phyloP scores from a whole-genome alignment of 2,329 filamentous ascomycete genomes.

The Beauveria caledonica region DNA sequence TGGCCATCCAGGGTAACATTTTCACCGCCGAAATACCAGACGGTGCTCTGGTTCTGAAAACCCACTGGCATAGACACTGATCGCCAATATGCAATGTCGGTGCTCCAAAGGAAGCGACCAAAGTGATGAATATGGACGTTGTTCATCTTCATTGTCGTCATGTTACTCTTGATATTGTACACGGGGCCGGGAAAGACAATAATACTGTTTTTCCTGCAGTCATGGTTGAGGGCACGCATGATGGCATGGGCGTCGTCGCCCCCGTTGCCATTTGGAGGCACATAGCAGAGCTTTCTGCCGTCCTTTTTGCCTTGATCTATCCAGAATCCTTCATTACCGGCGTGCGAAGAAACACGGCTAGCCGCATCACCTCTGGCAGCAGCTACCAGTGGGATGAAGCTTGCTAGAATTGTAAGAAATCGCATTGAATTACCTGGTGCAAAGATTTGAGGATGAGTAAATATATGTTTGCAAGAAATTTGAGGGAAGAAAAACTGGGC shows the following conservation, averaged over 20 bases:
- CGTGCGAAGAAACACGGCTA: not conserved
- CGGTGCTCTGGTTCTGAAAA: slow-evolving; percentile 48
- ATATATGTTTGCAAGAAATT: no score
- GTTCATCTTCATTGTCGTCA: slow-evolving; percentile 25
- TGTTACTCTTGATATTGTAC: slow-evolving; percentile 28
- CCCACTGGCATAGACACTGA: slow-evolving; percentile 40
- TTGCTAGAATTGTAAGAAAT: not conserved
- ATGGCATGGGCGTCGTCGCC: slow-evolving; percentile 26
- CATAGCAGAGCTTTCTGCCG: slow-evolving; percentile 17
- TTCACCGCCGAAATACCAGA: slow-evolving; percentile 46
- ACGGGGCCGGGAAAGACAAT: slow-evolving; percentile 25
- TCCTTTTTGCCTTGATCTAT: not conserved
- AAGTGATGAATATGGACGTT: slow-evolving; percentile 37
- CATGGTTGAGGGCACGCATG: slow-evolving; percentile 23
- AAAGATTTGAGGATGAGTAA: no score
- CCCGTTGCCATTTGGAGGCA: slow-evolving; percentile 19
- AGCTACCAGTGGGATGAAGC: not conserved
- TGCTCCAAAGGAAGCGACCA: slow-evolving; percentile 32
- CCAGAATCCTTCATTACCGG: not conserved
- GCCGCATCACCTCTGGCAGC: not conserved
- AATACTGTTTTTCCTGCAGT: slow-evolving; percentile 22
- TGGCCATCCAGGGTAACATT: slow-evolving; percentile 41
- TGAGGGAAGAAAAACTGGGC: no score
- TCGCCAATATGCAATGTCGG: slow-evolving; percentile 44
- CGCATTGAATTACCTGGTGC: no score